Conservation (phyloP, 2,329 filamentous ascomycete species). For the Tolypocladium endophyticum region DNA sequence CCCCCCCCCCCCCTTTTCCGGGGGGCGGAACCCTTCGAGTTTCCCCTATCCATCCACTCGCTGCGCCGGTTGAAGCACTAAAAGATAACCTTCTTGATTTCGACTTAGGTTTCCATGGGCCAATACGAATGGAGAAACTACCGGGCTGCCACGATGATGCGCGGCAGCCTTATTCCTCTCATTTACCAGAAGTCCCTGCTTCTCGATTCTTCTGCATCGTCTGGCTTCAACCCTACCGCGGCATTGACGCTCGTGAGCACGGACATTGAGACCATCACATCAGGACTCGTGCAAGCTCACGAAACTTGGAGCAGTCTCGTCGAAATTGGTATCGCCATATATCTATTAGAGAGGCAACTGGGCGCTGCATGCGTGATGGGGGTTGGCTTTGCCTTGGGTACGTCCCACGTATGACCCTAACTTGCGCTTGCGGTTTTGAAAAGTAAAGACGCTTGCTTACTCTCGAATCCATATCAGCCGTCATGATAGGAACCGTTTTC, state of each 20-base stretch:
- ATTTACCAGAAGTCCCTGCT: constrained; percentile 14
- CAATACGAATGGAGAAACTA: constrained; percentile 12
- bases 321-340: constrained; percentile 16
- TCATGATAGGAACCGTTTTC: constrained; percentile 22
- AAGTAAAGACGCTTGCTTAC: background rate
- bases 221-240: constrained; percentile 6
- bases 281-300: constrained; percentile 8
- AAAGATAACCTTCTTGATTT: background rate
- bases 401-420: background rate
- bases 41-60: background rate
- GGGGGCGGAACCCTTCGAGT: background rate
- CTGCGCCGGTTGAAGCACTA: background rate
- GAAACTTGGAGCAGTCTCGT: constrained; percentile 12
- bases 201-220: constrained; percentile 6
- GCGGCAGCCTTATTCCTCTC: constrained; percentile 14
- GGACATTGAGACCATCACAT: constrained; percentile 15
- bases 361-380: constrained; percentile 29
- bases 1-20: no score
- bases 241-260: constrained; percentile 16
- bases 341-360: constrained; percentile 21
- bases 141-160: constrained; percentile 12
- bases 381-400: constrained; percentile 31
- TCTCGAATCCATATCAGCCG: constrained; percentile 14
- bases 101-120: constrained; percentile 10
- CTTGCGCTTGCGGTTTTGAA: background rate